Evolutionary conservation across 805 yeast species (phyloP), one percentile per base, ranked within the genome.

Genomic region (Starmerella stellata): DNA sequence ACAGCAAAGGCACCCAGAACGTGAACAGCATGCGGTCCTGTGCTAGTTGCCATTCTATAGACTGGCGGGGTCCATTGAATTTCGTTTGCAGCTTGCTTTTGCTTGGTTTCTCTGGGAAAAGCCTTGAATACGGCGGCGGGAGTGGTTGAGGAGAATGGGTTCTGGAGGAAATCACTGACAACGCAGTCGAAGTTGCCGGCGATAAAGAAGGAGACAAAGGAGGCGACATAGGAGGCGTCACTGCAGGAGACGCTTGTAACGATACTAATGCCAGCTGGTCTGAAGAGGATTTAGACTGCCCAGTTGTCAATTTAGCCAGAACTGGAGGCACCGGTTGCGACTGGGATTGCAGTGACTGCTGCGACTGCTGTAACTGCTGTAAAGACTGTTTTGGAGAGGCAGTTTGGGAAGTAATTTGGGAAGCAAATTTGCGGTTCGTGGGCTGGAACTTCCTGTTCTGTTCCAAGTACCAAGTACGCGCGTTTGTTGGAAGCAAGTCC

Each of bases 1-100:
- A 48, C 38, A 81, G 59, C 29, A 79, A 67, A 13, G 95, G 95
- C 41, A 83, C 59, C 95, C 95, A 85, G 67, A 85, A 83, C 55
- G 85, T 80, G 44, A 81, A 60, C 45, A 85, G 64, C 80, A 82
- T 77, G 52, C 72, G 76, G 58, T 85, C 95, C 51, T 81, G 78
- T 49, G 59, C 61, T 41, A 69, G 60, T 37, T 63, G 65, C 44
- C 20, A 41, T 27, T 15, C 39, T 42, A 29, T 41, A 41, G 5
- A 44, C 41, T 4, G 41, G 35, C 17, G 15, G 14, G 5, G 21
- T 20, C 17, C 23, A 37, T 5, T 30, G 8, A 35, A 14, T 7
- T 23, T 13, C 7, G 34, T 17, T 18, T 3, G 17, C 30, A 34
- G 19, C 24, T 2, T 15, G 18, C 4, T 19, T 18, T 2, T 15